Evolutionary conservation across 768 basidiomycete genomes (phyloP).

Genomic region (Serendipita vermifera): DNA sequence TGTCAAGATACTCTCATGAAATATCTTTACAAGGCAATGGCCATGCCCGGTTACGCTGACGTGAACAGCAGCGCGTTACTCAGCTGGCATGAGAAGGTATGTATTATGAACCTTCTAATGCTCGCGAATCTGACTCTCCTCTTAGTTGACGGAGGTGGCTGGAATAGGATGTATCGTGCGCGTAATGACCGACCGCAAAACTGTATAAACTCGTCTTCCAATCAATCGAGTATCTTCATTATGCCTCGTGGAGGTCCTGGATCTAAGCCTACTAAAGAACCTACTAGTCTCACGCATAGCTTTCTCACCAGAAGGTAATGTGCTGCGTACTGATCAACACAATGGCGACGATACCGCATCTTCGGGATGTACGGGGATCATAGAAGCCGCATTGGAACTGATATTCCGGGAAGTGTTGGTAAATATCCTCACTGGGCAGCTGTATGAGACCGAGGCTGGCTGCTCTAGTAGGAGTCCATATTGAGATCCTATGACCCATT

Average conservation of each 20-base stretch:
- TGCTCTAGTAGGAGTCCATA: too few species aligned
- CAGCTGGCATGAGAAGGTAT: slow-evolving; percentile 94
- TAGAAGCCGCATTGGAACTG: too few species aligned
- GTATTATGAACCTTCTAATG: slow-evolving; percentile 15
- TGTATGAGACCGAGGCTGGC: too few species aligned
- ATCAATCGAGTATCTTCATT: background rate
- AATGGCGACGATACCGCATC: background rate
- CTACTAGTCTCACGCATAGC: background rate
- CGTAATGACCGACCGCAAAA: slow-evolving; percentile 56
- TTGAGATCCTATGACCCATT: too few species aligned
- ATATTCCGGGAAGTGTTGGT: too few species aligned
- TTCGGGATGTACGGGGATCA: background rate
- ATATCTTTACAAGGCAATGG: slow-evolving; percentile 97
- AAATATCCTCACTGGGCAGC: too few species aligned
- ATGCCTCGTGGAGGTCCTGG: background rate
- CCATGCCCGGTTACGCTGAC: slow-evolving; percentile 44
- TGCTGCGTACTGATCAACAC: background rate
- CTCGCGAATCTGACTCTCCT: background rate
- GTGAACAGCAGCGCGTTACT: slow-evolving; percentile 55
- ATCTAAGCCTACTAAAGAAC: background rate
- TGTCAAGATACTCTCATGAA: slow-evolving; percentile 91
- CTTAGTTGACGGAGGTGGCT: slow-evolving; percentile 79
- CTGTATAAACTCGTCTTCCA: slow-evolving; percentile 28
- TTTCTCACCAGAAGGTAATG: background rate
- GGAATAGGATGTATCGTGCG: slow-evolving; percentile 93